Evolutionary conservation across 78 protist genomes (phyloP), one percentile per base, ranked within the genome.

Genomic region (Dictyostelium firmibasis): DNA sequence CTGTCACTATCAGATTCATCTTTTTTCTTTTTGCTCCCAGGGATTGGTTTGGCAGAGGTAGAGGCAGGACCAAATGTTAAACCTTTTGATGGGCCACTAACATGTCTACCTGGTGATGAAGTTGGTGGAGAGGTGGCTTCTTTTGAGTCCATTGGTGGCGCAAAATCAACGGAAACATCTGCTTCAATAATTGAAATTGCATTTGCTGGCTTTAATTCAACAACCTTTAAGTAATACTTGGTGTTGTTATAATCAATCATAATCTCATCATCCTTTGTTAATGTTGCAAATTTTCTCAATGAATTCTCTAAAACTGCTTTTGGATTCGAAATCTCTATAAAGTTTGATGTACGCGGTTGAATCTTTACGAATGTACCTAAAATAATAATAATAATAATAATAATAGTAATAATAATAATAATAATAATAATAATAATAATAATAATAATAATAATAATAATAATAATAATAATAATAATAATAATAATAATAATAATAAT

Each of bases 131-230:
- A 27, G 2, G 38, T 38, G 25, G 84, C 67, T 43, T 43, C 92
- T 72, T 92, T 92, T 14, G 53, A 50, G 74, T 97, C 98, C 57
- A 75, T 38, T 14, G 99, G 98, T 25, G 98, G 95, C 4, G 96
- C 98, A 91, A 98, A 98, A 82, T 98, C 99, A 38, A 96, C 97
- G 8, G 92, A 67, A n/a, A 98, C 41, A 78, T 98, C 99, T 38
- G 98, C 91, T 75, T 98, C 98, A n/a, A 97, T 79, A 87, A 98
- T 95, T 64, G 96, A 85, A 57, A 98, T 95, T 60, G 98, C 99
- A 76, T 91, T 81, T 2, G 53, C 62, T 44, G 97, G 97, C 44
- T 91, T 69, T 64, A 93, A 57, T 10, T 97, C 99, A 27, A 89
- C 16, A n/a, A 97, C 97, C 13, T 27, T 60, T 23, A 98, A 47